Base-by-base conservation (phyloP, 495 filamentous ascomycete species). In the Terfezia claveryi region DNA sequence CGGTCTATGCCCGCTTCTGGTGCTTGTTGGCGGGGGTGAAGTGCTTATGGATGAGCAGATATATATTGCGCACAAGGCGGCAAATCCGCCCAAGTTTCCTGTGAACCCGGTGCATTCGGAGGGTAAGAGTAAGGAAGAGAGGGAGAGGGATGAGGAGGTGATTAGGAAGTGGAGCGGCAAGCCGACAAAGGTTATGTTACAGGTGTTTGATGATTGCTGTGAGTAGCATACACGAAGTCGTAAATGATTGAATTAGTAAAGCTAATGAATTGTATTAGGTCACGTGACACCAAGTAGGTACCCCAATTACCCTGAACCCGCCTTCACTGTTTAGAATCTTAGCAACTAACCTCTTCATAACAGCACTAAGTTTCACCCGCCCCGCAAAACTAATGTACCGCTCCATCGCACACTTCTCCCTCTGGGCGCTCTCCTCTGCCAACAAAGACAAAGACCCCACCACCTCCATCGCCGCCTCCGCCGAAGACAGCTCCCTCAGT, bases 311-410 rank as follows among this genome's bases (percentile, higher is more conserved):
- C 41, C 41, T 46, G 41, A 46, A 46, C 41, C 6, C 17, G 2
- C 38, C 10, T 16, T 16, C 38, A 44, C 20, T 20, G 20, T n/a
- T 5, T 27, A 27, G 27, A 27, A 27, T 5, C 27, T 5, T n/a
- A 27, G 7, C 27, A 32, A 32, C 27, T 32, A 32, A 32, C 27
- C 27, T 7, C 2, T 32, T 32, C 27, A 32, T 32, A 32, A 32
- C 87, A 6, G 92, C 87, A 0, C 71, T 96, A 11, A 89, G 83
- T 65, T 96, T 89, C 62, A 94, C 89, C 0, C 72, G 79, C n/a
- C 89, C 89, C 1, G 89, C 89, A 10, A 96, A 94, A 62, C 84
- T 82, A 64, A 94, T 95, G 86, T 94, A 83, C 64, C 76, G 86
- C 23, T 80, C 81, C 8, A 79, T 95, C 23, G 83, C 89, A 1